Evolutionary conservation across 2,329 filamentous ascomycete genomes (phyloP).

Genomic region (Plenodomus biglobosus): DNA sequence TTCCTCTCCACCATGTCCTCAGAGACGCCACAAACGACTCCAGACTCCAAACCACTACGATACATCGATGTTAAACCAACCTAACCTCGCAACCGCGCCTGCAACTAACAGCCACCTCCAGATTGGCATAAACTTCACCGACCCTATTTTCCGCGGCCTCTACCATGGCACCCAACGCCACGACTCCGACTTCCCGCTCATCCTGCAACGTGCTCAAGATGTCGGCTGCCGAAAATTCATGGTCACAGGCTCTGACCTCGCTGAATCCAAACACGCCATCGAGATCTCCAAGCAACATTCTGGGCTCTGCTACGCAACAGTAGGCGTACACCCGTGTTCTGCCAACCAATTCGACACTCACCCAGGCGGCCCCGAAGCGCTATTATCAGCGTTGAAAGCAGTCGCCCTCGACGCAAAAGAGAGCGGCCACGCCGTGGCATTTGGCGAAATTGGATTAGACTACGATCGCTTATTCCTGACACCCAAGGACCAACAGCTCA

Average conservation of each 20-base stretch:
- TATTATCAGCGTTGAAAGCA: slow-evolving; percentile 61
- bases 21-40: not conserved
- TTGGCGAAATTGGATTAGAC: slow-evolving; percentile 94
- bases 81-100: slow-evolving; percentile 20
- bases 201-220: slow-evolving; percentile 75
- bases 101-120: slow-evolving; percentile 33
- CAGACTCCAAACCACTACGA: slow-evolving; percentile 3
- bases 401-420: slow-evolving; percentile 64
- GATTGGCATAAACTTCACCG: slow-evolving; percentile 94
- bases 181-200: slow-evolving; percentile 70
- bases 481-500: slow-evolving; percentile 74
- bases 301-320: slow-evolving; percentile 81
- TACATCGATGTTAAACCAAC: slow-evolving; percentile 48
- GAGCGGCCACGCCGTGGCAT: slow-evolving; percentile 68
- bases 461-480: slow-evolving; percentile 90
- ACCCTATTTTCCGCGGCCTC: slow-evolving; percentile 81
- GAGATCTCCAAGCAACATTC: slow-evolving; percentile 72
- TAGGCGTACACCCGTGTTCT: slow-evolving; percentile 91
- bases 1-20: slow-evolving; percentile 4
- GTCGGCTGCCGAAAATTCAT: slow-evolving; percentile 88
- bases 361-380: slow-evolving; percentile 58
- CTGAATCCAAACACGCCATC: slow-evolving; percentile 74
- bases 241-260: slow-evolving; percentile 86
- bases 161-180: slow-evolving; percentile 81
- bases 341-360: slow-evolving; percentile 73